Evolutionary conservation across 2,329 filamentous ascomycete species (phyloP), one percentile per base, ranked within the genome.

Genomic region (Sclerotinia nivalis): DNA sequence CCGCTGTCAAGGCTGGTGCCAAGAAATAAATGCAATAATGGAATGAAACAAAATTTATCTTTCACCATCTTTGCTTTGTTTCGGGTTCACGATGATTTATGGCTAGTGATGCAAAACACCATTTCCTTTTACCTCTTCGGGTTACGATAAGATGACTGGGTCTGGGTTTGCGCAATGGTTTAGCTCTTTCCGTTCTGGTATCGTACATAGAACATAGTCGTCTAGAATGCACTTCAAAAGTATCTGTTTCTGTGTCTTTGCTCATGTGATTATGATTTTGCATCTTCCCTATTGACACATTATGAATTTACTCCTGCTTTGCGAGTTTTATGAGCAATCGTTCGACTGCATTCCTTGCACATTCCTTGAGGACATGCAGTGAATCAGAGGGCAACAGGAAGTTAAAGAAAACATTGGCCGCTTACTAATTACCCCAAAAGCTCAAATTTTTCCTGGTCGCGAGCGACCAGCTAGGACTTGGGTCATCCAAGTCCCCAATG

Each of bases 1-100:
- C 80, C 62, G 80, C 80, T 59, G 76, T 77, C 73, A 81, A 81
- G 78, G 80, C 80, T 71, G 74, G 75, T 74, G 76, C 74, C 72
- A 80, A 79, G 76, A 80, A 81, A 74, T 80, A 79, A 72, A 74
- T 71, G 65, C 37, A 55, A 67, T 25, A 56, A 45, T 66, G 50
- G 64, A 61, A 34, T 10, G 60, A 50, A 68, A 60, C 9, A 60
- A 68, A 68, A 59, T 22, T 31, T 66, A 50, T 15, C 22, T 50
- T 43, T 15, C 22, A 20, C 40, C 43, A 60, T 60, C 0, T 40
- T 60, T 55, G 43, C 54, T 68, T 60, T 59, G 15, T 60, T 40
- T 49, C 43, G 37, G 50, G 50, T 68, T 59, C 55, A 59, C 28
- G 40, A 68, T 68, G 50, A 68, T 59, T 58, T 50, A 28, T 54